phyloP scores from a whole-genome alignment of 192 early-diverging fungal genomes.

The Helicostylum pulchrum region DNA sequence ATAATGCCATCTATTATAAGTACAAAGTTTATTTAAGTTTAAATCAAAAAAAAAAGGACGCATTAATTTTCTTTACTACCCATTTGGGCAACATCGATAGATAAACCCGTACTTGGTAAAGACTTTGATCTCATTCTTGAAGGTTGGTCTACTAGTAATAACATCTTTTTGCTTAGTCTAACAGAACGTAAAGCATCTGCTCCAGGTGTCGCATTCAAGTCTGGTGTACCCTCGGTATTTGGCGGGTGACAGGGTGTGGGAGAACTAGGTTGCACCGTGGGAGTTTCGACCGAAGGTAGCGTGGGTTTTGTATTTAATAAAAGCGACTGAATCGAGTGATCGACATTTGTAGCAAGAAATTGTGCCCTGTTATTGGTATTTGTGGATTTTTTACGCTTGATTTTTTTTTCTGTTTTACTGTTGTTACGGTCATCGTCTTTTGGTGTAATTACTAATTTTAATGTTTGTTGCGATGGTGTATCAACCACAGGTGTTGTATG shows the following conservation, averaged over 20 bases:
- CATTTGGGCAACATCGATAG: background rate
- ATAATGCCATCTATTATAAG: no score
- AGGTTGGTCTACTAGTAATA: no score
- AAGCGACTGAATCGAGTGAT: no score
- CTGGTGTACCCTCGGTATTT: no score
- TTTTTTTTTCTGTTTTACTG: background rate
- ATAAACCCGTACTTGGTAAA: background rate
- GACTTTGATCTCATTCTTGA: conserved; percentile 11
- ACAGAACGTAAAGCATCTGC: no score
- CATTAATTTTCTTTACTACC: no score
- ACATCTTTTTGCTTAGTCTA: no score
- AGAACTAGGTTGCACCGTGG: no score
- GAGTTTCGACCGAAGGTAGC: background rate
- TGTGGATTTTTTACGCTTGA: background rate
- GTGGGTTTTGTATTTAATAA: background rate
- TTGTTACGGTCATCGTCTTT: background rate
- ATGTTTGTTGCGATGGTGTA: conserved; percentile 1
- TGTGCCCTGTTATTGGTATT: background rate
- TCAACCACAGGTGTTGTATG: background rate
- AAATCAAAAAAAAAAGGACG: no score
- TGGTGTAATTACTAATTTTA: conserved; percentile 7
- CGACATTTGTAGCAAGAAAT: no score
- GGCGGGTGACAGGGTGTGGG: background rate
- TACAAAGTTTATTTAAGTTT: no score
- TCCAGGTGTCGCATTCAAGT: no score